phyloP scores from a whole-genome alignment of 345 rosid species.

The Sisymbrium irio region DNA sequence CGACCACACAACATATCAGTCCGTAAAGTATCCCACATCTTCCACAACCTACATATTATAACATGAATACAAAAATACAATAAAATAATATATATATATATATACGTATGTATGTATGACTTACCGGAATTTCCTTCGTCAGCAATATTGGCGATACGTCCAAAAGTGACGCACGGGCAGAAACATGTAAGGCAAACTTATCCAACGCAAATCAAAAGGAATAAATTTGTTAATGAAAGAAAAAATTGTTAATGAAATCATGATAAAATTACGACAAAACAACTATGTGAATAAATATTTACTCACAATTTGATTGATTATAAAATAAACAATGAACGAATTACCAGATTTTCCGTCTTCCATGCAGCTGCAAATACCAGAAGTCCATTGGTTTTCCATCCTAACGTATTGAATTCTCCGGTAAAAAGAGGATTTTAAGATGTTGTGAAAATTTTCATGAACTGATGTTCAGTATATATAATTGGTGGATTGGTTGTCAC shows the following conservation, averaged over 20 bases:
- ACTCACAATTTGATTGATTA: not conserved
- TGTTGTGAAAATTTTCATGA: not conserved
- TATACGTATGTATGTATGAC: too few relatives aligned
- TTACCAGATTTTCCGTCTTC: slow-evolving; percentile 14
- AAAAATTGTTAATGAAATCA: not conserved
- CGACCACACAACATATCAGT: slow-evolving; percentile 29
- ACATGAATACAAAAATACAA: not conserved
- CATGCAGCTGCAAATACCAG: slow-evolving; percentile 31
- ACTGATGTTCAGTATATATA: not conserved
- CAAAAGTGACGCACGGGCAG: slow-evolving; percentile 37
- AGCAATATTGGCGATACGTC: slow-evolving; percentile 61
- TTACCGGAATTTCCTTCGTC: slow-evolving; percentile 54
- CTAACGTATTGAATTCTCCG: not conserved
- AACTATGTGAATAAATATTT: not conserved
- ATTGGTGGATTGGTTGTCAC: not conserved
- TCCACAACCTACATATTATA: slow-evolving; percentile 44
- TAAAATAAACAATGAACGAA: not conserved
- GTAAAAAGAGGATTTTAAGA: not conserved
- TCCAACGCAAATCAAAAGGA: not conserved
- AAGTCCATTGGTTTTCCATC: slow-evolving; percentile 29
- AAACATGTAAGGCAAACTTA: slow-evolving; percentile 26
- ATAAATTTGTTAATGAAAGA: too few relatives aligned
- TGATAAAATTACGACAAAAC: not conserved
- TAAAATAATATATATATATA: not conserved
- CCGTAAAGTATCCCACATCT: slow-evolving; percentile 51